Evolutionary conservation across 345 rosid species (phyloP), one percentile per base, ranked within the genome.

Genomic region (Salix purpurea): DNA sequence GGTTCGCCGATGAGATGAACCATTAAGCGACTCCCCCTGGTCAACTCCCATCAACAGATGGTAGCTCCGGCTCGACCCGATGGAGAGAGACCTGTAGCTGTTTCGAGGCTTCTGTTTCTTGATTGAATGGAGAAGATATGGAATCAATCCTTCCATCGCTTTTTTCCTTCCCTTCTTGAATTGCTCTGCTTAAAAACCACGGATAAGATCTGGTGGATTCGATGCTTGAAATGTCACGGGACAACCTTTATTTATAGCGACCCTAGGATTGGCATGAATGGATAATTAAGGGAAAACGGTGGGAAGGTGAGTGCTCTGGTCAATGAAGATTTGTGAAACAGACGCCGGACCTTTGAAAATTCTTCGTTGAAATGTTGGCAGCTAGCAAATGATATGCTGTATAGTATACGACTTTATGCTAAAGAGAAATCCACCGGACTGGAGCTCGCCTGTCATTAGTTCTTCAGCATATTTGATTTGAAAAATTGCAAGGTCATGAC

Each of bases 61-160:
- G 88, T 90, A 88, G 85, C 96, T 81, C 13, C 84, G 84, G 81
- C 81, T 83, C 14, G 97, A 91, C 18, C 89, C 90, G 11, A 34
- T 77, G 16, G 86, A 80, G 50, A 73, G 50, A 67, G 80, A 76
- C 73, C 80, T 66, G 32, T 52, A 78, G 76, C 36, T 73, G 1
- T 67, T 30, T 7, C 73, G 76, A 70, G 78, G 83, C 68, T 7
- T 81, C 32, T 73, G 82, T 62, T 81, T 82, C 81, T 77, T 87
- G 65, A 90, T 70, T 36, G 87, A 90, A 66, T 80, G 91, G 44
- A 91, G 65, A 26, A 91, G 58, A 66, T 60, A 91, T 12, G 97
- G 96, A 74, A 91, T 91, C 48, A 91, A 78, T n/a, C 97, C 97
- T 76, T 92, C 97, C 97, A 90, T 90, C 4, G 6, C 46, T 1